Conservation (phyloP, 2,329 filamentous ascomycete species). For the Botrytis elliptica region DNA sequence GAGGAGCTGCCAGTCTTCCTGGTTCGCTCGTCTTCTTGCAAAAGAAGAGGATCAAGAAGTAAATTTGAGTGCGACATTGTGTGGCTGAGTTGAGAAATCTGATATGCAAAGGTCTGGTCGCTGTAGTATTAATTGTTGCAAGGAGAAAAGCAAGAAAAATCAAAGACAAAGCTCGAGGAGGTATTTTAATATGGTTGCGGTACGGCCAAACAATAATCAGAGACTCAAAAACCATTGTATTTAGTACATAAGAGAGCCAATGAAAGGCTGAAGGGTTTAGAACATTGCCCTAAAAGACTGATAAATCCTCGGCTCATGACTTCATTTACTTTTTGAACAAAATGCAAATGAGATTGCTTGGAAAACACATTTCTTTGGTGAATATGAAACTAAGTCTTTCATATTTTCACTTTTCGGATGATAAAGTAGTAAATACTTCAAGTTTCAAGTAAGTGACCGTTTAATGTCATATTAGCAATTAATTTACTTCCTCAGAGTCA, state of each 20-base stretch:
- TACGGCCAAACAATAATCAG: not conserved
- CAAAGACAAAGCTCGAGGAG: not conserved
- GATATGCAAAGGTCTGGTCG: not conserved
- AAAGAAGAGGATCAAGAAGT: not conserved
- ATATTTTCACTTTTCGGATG: not conserved
- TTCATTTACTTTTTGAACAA: not conserved
- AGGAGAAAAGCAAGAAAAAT: not conserved
- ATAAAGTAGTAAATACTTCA: rapidly evolving
- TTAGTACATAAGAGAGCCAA: not conserved
- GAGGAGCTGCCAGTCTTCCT: not conserved
- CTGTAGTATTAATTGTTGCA: not conserved
- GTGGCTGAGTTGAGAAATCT: not conserved
- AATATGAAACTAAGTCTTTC: not conserved
- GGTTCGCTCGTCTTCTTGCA: not conserved
- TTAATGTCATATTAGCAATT: not conserved
- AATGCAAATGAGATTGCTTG: not conserved
- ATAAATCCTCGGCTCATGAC: not conserved
- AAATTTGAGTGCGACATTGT: not conserved
- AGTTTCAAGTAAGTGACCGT: not conserved
- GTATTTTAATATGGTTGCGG: not conserved
- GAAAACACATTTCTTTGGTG: not conserved
- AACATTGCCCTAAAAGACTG: not conserved
- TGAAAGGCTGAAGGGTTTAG: not conserved
- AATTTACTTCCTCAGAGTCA: not conserved
- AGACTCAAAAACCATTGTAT: not conserved